Conservation (phyloP, 164 flowering plant genomes). For the Paratinospora sagittata region DNA sequence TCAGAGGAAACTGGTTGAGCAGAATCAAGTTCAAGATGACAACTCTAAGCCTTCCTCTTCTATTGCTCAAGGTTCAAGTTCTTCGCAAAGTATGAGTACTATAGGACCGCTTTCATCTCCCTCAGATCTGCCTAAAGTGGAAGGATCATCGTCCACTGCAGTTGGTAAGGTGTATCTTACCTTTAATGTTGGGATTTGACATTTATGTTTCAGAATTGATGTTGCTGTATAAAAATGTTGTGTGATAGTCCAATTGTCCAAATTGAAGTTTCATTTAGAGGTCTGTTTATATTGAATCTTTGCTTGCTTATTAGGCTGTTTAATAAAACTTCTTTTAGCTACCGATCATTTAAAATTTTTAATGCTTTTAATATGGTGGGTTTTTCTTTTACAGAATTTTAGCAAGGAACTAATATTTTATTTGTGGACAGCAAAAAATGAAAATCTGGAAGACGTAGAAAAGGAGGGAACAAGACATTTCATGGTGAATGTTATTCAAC, state of each 20-base stretch:
- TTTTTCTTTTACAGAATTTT: background rate
- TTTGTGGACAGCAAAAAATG: conserved; percentile 43
- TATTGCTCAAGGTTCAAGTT: conserved; percentile 21
- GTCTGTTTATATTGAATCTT: background rate
- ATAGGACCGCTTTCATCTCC: conserved; percentile 27
- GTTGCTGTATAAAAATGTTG: background rate
- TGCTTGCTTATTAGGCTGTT: no score
- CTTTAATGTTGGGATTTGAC: background rate
- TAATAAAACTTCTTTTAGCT: background rate
- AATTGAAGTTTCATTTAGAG: background rate
- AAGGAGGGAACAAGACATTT: conserved; percentile 90
- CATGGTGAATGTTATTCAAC: conserved; percentile 98
- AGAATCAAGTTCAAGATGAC: conserved; percentile 47
- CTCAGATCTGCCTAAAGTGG: conserved; percentile 22
- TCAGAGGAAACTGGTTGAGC: conserved; percentile 72
- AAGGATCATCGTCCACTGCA: conserved; percentile 20
- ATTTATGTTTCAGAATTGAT: background rate
- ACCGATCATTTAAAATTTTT: background rate
- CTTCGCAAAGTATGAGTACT: conserved; percentile 34
- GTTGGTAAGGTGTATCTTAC: conserved; percentile 22
- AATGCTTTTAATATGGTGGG: no score
- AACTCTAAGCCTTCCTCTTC: conserved; percentile 31
- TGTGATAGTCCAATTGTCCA: background rate
- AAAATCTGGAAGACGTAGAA: conserved; percentile 45
- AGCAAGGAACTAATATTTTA: background rate